These are phyloP conservation scores for Auricularia sp. DNA, from an alignment of 768 basidiomycete genomes.

Conservation along the genomic window DNA sequence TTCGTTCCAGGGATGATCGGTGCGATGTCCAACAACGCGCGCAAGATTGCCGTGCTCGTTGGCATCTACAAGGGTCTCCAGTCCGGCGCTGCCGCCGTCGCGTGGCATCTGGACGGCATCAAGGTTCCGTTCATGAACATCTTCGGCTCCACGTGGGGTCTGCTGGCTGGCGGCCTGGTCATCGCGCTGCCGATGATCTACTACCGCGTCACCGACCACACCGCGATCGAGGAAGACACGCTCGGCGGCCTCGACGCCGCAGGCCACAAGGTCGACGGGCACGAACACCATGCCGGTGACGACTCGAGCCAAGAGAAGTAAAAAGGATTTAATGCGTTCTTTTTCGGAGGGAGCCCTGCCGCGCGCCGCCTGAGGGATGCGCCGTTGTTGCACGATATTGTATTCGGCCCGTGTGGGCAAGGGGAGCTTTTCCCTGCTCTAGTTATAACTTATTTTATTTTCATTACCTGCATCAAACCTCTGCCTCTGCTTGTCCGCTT, in stretches of 20 bases:
- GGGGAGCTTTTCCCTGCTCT: too few species aligned
- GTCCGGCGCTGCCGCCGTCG: conserved; percentile 2
- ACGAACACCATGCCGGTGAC: neutral
- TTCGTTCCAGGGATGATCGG: conserved; percentile 24
- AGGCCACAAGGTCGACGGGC: neutral
- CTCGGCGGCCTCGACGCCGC: conserved; percentile 1
- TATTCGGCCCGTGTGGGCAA: too few species aligned
- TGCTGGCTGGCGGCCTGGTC: conserved; percentile 8
- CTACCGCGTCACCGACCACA: conserved; percentile 10
- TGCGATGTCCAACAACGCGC: conserved; percentile 75
- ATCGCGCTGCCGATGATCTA: conserved; percentile 12
- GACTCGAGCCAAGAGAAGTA: neutral
- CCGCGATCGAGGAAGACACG: conserved; percentile 10
- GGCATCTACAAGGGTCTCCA: conserved; percentile 42
- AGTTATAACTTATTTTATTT: too few species aligned
- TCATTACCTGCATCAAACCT: too few species aligned
- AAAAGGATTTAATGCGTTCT: neutral
- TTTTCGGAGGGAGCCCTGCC: too few species aligned
- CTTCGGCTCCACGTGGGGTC: conserved; percentile 10
- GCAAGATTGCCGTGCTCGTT: conserved; percentile 67
- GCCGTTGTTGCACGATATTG: too few species aligned
- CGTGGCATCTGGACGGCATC: neutral
- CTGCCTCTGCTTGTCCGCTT: too few species aligned
- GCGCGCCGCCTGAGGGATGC: too few species aligned
- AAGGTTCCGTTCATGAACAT: conserved; percentile 10